Conservation (phyloP, 768 basidiomycete species). For the Mycena galopus region DNA sequence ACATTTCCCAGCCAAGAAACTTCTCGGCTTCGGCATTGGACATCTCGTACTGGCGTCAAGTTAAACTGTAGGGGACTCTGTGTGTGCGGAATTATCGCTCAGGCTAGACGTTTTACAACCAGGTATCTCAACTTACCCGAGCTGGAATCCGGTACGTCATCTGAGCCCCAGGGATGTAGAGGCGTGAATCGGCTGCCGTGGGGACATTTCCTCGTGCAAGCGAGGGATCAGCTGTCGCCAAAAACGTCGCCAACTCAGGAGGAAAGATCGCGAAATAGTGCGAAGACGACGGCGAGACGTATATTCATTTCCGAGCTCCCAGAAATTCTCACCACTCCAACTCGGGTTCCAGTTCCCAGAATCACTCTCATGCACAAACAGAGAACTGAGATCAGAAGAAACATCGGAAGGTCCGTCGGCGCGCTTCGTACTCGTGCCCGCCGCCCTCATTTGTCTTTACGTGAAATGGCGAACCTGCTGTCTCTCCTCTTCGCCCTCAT, state of each 20-base stretch:
- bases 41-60: no score
- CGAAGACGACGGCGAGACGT: not conserved
- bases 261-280: not conserved
- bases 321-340: conserved; percentile 4
- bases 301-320: no score
- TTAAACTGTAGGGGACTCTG: no score
- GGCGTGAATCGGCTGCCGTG: conserved; percentile 7
- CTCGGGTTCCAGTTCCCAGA: not conserved
- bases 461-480: no score
- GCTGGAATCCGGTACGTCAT: not conserved
- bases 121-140: conserved; percentile 4
- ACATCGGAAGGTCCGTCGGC: not conserved
- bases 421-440: no score
- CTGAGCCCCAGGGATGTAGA: conserved; percentile 19
- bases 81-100: no score
- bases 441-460: no score
- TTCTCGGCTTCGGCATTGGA: no score
- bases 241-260: not conserved
- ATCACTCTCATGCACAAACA: conserved; percentile 11
- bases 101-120: not conserved
- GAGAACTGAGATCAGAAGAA: conserved; percentile 1
- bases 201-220: conserved; percentile 2
- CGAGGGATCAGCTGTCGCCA: conserved; percentile 5
- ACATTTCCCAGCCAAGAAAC: no score
- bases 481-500: no score